Base-by-base conservation (phyloP, 1,284 basidiomycete species). In the Trametes pubescens region DNA sequence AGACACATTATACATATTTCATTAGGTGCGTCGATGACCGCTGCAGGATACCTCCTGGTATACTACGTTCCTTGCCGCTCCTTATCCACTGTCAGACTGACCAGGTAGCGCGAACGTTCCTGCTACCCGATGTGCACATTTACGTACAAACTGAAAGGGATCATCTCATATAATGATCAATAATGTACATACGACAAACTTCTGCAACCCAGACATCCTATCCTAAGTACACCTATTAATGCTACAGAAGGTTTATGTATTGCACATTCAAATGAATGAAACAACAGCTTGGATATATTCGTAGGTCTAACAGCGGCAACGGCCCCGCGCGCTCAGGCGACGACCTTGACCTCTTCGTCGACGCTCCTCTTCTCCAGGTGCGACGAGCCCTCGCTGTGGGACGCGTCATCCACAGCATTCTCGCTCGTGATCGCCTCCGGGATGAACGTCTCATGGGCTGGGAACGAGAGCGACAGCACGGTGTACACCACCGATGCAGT, bases 371-470 rank as follows among this genome's bases (percentile, higher is more conserved):
- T 69, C 40, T 70, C 70, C 6, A 58, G 10, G 4, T 66, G 63
- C 18, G 69, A 70, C 35, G 67, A 63, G 16, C 53, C 32, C 38
- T 65, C 59, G 59, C 69, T 67, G 14, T 13, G 51, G 18, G 51
- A 26, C n/a, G 35, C 43, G 18, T 62, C 61, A 13, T 53, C 58
- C 18, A 6, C 38, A n/a, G 46, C 53, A 44, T 72, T 61, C 29
- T 74, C 73, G 16, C 72, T 71, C 14, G 75, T 64, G 29, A 86
- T 79, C 8, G 81, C 80, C 37, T 78, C 74, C 24, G 83, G 79
- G 53, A 91, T 69, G 69, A 83, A 87, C 1, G 88, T 90, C 69
- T 87, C 86, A 38, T 69, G 70, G 0, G 88, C 85, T 2, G 89
- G 88, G 72, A 86, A 89, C 4, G 82, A 56, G 38, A 74, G 72